Evolutionary conservation across 208 protist species (phyloP).

Genomic region (Trypanosoma brucei): DNA sequence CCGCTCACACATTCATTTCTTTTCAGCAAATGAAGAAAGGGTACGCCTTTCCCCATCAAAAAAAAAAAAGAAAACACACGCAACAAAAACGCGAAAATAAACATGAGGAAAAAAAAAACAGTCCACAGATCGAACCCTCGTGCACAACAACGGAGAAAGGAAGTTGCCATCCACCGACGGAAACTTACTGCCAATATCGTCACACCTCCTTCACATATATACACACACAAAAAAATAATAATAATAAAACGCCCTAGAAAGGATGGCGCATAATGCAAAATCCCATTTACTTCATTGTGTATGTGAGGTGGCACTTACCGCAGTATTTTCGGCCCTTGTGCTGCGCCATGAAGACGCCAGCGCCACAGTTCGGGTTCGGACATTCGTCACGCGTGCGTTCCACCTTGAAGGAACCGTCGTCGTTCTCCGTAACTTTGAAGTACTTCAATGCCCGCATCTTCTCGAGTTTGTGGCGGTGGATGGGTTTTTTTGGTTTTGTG

Average conservation of each 20-base stretch:
- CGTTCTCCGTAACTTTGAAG: constrained; percentile 98
- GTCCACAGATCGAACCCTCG: background rate
- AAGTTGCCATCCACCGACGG: too few relatives aligned
- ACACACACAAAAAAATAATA: too few relatives aligned
- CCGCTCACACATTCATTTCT: too few relatives aligned
- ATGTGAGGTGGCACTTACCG: constrained; percentile 91
- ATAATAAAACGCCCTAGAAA: too few relatives aligned
- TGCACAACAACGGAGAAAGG: too few relatives aligned
- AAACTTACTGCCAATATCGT: too few relatives aligned
- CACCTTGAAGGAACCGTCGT: constrained; percentile 95
- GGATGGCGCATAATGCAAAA: too few relatives aligned
- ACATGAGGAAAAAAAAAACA: constrained; percentile 13
- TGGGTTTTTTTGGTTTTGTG: constrained; percentile 99
- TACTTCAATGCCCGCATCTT: constrained; percentile 99
- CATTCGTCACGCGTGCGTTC: constrained; percentile 87
- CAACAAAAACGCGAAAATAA: background rate
- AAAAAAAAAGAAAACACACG: background rate
- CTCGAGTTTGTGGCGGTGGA: constrained; percentile 98
- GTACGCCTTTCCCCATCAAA: background rate
- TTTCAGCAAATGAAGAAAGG: background rate
- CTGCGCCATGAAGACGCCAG: constrained; percentile 94
- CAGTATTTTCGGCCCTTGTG: constrained; percentile 97
- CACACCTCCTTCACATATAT: too few relatives aligned
- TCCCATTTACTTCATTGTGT: constrained; percentile 13
- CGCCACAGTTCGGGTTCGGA: constrained; percentile 77